phyloP scores from a whole-genome alignment of 2,329 filamentous ascomycete species.

The Rosellinia necatrix region DNA sequence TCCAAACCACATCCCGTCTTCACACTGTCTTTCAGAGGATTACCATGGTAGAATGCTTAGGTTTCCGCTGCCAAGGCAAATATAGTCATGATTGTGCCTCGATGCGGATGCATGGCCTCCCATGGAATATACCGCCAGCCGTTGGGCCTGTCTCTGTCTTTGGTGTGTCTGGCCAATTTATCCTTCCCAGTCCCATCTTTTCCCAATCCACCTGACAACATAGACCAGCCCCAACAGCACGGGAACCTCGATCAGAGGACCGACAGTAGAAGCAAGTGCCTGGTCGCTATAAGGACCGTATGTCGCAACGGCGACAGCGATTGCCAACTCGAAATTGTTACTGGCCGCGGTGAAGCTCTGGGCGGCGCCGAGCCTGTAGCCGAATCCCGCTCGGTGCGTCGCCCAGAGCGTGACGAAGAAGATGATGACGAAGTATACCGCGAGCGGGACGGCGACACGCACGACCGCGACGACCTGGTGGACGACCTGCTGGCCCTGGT shows the following conservation, averaged over 20 bases:
- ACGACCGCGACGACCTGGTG: conserved; percentile 84
- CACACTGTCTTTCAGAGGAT: no score
- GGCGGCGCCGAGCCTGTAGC: conserved; percentile 71
- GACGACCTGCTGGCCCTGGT: conserved; percentile 76
- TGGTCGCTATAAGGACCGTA: conserved; percentile 80
- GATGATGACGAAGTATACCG: conserved; percentile 79
- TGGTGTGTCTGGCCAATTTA: conserved; percentile 23
- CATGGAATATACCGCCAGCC: neutral
- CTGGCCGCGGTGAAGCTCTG: conserved; percentile 90
- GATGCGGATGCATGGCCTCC: no score
- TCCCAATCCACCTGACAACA: conserved; percentile 64
- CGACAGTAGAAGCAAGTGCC: conserved; percentile 81
- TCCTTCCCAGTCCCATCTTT: conserved; percentile 59
- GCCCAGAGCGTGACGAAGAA: conserved; percentile 72
- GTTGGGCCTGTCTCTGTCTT: no score
- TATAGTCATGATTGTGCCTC: no score
- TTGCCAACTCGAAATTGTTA: conserved; percentile 92
- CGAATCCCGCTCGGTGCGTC: conserved; percentile 70
- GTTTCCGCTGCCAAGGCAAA: no score
- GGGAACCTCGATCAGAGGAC: conserved; percentile 84
- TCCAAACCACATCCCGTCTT: no score
- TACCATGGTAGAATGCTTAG: no score
- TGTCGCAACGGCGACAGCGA: conserved; percentile 82
- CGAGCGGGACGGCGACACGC: conserved; percentile 76
- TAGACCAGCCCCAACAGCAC: conserved; percentile 80